These are phyloP conservation scores for Zhuliangozyma blackwelliae DNA, from an alignment of 1,139 yeast genomes.

Conservation along the genomic window DNA sequence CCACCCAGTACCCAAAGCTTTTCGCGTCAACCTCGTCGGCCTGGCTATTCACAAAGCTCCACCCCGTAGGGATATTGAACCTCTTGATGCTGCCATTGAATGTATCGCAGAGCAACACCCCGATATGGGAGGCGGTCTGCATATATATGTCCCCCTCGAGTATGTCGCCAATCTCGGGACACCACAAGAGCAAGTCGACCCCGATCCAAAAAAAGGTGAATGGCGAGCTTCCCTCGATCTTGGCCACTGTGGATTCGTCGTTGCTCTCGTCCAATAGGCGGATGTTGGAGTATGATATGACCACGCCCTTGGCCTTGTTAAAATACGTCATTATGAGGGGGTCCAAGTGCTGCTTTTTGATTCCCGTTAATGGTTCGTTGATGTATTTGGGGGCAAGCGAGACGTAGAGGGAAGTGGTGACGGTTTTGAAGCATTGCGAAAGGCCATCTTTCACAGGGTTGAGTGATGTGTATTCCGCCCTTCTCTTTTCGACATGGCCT, in stretches of 20 bases:
- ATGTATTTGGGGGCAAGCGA: slow-evolving; percentile 82
- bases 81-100: slow-evolving; percentile 91
- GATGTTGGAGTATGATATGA: slow-evolving; percentile 71
- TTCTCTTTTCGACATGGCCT: too few species aligned
- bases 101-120: slow-evolving; percentile 84
- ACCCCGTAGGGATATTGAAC: slow-evolving; percentile 72
- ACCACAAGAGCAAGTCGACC: slow-evolving; percentile 86
- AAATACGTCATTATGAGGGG: slow-evolving; percentile 83
- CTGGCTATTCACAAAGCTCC: slow-evolving; percentile 82
- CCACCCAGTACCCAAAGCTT: slow-evolving; percentile 85
- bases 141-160: slow-evolving; percentile 84
- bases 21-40: slow-evolving; percentile 49
- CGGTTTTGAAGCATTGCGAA: slow-evolving; percentile 62
- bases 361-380: slow-evolving; percentile 67
- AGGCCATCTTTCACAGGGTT: slow-evolving; percentile 21
- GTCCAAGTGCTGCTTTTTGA: slow-evolving; percentile 83
- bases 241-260: slow-evolving; percentile 43
- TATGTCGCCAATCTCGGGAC: slow-evolving; percentile 77
- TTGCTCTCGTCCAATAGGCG: slow-evolving; percentile 28
- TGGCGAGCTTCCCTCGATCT: slow-evolving; percentile 76
- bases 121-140: slow-evolving; percentile 95
- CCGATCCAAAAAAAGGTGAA: slow-evolving; percentile 83
- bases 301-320: slow-evolving; percentile 72
- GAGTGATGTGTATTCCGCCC: too few species aligned
- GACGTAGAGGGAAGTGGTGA: slow-evolving; percentile 65